A percentile compares a stretch with the other conserved stretches of the same genome.
phyloP scores from a whole-genome alignment of 306 rosid genomes.

The Vigna hirtella region DNA sequence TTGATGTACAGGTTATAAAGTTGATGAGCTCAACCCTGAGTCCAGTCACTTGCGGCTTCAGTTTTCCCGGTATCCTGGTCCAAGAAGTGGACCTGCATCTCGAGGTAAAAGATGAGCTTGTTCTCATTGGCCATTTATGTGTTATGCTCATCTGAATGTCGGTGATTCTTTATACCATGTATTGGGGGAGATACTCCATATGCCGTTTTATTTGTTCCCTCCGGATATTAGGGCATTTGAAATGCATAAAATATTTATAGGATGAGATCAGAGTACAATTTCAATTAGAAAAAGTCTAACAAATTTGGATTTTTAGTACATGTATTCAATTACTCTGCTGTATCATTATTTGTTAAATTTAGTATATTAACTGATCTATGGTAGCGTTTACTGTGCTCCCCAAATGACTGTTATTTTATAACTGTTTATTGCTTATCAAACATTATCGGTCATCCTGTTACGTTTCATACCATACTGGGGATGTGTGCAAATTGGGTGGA shows the following conservation, averaged over 20 bases:
- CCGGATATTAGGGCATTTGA: conserved; percentile 41
- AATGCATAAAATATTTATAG: conserved; percentile 47
- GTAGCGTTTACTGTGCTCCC: conserved; percentile 26
- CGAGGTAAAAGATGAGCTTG: conserved; percentile 73
- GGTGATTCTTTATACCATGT: conserved; percentile 20
- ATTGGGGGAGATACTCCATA: conserved; percentile 33
- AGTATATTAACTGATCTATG: conserved; percentile 19
- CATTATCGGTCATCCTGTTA: neutral
- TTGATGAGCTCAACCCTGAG: conserved; percentile 71
- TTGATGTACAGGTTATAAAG: conserved; percentile 70
- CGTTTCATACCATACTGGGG: neutral
- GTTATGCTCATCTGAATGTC: conserved; percentile 38
- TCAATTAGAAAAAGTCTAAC: conserved; percentile 38
- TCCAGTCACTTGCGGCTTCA: conserved; percentile 82
- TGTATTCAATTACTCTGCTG: conserved; percentile 31
- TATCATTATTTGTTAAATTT: conserved; percentile 40
- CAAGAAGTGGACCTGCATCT: conserved; percentile 68
- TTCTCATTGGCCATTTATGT: conserved; percentile 39
- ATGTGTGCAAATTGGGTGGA: neutral
- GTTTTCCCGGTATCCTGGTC: conserved; percentile 93
- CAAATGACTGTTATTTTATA: neutral
- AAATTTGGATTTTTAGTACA: conserved; percentile 35
- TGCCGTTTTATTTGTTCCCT: conserved; percentile 39
- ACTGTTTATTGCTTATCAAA: neutral
- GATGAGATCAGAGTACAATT: conserved; percentile 38